Evolutionary conservation across 305 asterid genomes (phyloP).

Genomic region (Salvia sclarea): DNA sequence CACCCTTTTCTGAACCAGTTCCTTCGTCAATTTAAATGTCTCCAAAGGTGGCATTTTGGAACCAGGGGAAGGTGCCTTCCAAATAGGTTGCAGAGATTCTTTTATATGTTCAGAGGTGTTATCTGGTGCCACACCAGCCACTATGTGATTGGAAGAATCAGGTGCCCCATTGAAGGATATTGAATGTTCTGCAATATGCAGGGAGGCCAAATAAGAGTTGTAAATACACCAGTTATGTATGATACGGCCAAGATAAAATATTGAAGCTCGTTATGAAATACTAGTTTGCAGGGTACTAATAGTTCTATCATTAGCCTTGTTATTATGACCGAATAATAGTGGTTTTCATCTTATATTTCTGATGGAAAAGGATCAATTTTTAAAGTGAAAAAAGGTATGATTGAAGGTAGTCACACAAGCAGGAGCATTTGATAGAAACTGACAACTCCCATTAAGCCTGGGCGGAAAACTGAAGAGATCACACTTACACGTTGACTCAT

Average conservation of each 20-base stretch:
- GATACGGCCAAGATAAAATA: slow-evolving; percentile 2
- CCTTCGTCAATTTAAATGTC: slow-evolving; percentile 75
- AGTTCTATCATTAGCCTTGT: slow-evolving; percentile 16
- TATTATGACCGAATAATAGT: neutral
- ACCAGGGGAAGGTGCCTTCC: slow-evolving; percentile 79
- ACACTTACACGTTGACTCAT: neutral
- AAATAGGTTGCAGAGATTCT: slow-evolving; percentile 53
- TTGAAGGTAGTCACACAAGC: neutral
- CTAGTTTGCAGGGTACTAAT: neutral
- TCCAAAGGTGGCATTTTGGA: slow-evolving; percentile 79
- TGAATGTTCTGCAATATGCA: slow-evolving; percentile 41
- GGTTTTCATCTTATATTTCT: neutral
- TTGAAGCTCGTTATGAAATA: neutral
- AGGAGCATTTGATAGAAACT: slow-evolving; percentile 2
- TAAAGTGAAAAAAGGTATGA: neutral
- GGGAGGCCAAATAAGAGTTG: neutral
- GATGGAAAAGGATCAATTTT: slow-evolving; percentile 2
- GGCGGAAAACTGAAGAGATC: neutral
- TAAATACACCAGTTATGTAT: slow-evolving; percentile 5
- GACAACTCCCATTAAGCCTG: neutral
- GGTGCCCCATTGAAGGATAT: slow-evolving; percentile 42
- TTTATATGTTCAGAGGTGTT: slow-evolving; percentile 33
- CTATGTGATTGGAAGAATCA: slow-evolving; percentile 45
- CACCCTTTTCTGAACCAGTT: slow-evolving; percentile 75
- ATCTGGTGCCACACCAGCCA: slow-evolving; percentile 29